Percentiles rank a stretch among this genome's conserved stretches.
These are phyloP conservation scores for Hyaloscypha variabilis DNA, from an alignment of 495 filamentous ascomycete species.

Conservation along the genomic window DNA sequence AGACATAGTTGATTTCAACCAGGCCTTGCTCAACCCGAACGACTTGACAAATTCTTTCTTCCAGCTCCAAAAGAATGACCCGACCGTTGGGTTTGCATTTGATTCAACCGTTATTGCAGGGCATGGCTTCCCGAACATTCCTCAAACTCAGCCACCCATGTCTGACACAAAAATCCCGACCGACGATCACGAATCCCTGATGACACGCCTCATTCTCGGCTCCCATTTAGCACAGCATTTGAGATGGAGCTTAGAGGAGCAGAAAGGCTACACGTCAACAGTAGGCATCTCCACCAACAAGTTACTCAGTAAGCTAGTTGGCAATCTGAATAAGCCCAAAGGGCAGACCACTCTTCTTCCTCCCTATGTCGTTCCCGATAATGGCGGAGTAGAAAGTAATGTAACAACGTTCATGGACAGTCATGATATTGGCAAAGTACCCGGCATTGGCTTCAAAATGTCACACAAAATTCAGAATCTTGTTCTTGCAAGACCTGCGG, in stretches of 20 bases:
- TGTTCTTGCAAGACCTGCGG: constrained; percentile 50
- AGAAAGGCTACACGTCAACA: constrained; percentile 83
- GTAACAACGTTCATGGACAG: constrained; percentile 70
- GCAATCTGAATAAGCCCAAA: constrained; percentile 82
- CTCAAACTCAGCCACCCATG: constrained; percentile 16
- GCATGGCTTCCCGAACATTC: constrained; percentile 51
- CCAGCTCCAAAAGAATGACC: constrained; percentile 72
- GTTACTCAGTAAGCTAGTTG: constrained; percentile 80
- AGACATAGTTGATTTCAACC: constrained; percentile 82
- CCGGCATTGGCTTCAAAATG: constrained; percentile 82
- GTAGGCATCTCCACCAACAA: constrained; percentile 90
- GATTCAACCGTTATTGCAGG: constrained; percentile 67
- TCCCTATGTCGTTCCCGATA: constrained; percentile 46
- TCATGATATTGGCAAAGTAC: constrained; percentile 80
- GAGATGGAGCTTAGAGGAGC: constrained; percentile 67
- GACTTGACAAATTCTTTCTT: constrained; percentile 74
- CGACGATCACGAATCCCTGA: constrained; percentile 34
- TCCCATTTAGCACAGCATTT: constrained; percentile 78
- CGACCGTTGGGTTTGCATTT: constrained; percentile 76
- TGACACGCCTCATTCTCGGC: constrained; percentile 62
- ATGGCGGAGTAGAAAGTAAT: constrained; percentile 43
- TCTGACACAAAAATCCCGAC: constrained; percentile 13
- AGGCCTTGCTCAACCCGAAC: constrained; percentile 67
- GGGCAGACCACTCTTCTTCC: constrained; percentile 82
- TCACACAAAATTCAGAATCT: constrained; percentile 68